These are phyloP conservation scores for Trifolium subterraneum DNA, from an alignment of 306 rosid species.

Conservation along the genomic window DNA sequence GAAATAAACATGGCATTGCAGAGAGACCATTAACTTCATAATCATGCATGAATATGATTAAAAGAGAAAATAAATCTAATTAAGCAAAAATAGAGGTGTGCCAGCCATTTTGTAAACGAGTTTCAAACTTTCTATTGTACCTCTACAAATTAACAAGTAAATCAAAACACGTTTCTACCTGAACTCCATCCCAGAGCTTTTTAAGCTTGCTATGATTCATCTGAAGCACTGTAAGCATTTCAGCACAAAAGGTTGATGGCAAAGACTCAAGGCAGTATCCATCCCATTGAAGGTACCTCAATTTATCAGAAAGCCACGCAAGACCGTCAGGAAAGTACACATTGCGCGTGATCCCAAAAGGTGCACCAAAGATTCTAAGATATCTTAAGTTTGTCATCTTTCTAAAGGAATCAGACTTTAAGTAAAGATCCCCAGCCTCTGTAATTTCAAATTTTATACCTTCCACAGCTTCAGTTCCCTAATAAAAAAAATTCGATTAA, in stretches of 20 bases:
- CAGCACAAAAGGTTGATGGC: conserved; percentile 26
- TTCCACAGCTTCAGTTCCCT: conserved; percentile 36
- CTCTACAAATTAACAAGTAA: background rate
- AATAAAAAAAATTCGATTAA: background rate
- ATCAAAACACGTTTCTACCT: background rate
- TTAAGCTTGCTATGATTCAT: background rate
- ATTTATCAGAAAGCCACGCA: background rate
- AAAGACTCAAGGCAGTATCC: background rate
- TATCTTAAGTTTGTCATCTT: conserved; percentile 15
- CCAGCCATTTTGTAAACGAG: background rate
- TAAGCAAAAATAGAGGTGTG: background rate
- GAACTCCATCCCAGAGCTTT: conserved; percentile 32
- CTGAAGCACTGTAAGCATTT: background rate
- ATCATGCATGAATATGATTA: background rate
- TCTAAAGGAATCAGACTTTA: background rate
- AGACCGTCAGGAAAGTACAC: background rate
- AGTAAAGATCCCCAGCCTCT: background rate
- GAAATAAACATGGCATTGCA: background rate
- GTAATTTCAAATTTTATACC: background rate
- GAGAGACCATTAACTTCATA: background rate
- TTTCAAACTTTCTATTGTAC: background rate
- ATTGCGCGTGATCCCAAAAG: background rate
- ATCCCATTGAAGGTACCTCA: background rate
- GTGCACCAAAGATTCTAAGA: background rate
- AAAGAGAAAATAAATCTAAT: background rate